Evolutionary conservation across 2,329 filamentous ascomycete genomes (phyloP).

Genomic region (Elsinoe ampelina): DNA sequence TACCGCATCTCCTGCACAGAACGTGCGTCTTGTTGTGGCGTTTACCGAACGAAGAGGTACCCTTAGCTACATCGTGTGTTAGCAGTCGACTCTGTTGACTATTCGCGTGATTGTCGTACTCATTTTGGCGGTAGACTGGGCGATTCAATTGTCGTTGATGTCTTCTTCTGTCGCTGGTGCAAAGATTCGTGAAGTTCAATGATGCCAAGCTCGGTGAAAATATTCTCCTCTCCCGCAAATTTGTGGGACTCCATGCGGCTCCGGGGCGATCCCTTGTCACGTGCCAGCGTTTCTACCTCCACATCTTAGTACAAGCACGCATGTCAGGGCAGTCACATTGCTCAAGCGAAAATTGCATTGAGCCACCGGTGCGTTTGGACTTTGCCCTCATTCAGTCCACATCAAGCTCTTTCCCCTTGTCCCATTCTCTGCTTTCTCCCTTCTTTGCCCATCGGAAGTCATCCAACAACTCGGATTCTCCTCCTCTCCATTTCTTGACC

Average conservation of each 20-base stretch:
- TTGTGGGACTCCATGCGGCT: not conserved
- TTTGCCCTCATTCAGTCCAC: slow-evolving; percentile 29
- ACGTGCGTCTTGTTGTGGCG: slow-evolving; percentile 98
- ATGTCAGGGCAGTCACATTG: too few relatives aligned
- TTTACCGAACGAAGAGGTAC: slow-evolving; percentile 63
- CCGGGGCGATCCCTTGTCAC: too few relatives aligned
- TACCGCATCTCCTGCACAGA: slow-evolving; percentile 96
- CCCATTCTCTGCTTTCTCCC: slow-evolving; percentile 55
- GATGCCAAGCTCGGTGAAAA: slow-evolving; percentile 2
- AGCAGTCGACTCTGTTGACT: not conserved
- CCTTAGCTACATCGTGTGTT: slow-evolving; percentile 48
- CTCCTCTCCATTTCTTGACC: slow-evolving; percentile 60
- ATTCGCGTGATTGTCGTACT: not conserved
- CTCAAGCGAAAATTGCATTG: too few relatives aligned
- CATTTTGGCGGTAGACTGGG: slow-evolving; percentile 13
- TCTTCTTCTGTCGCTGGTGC: not conserved
- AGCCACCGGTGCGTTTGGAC: not conserved
- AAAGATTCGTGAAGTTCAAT: slow-evolving; percentile 14
- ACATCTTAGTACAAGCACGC: too few relatives aligned
- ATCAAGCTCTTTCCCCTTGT: slow-evolving; percentile 55
- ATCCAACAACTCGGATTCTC: slow-evolving; percentile 49
- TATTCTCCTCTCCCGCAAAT: not conserved
- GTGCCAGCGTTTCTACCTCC: too few relatives aligned
- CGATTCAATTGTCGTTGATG: not conserved
- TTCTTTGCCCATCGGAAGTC: slow-evolving; percentile 32